phyloP scores from a whole-genome alignment of 495 filamentous ascomycete species.

The Friedmanniomyces simplex region DNA sequence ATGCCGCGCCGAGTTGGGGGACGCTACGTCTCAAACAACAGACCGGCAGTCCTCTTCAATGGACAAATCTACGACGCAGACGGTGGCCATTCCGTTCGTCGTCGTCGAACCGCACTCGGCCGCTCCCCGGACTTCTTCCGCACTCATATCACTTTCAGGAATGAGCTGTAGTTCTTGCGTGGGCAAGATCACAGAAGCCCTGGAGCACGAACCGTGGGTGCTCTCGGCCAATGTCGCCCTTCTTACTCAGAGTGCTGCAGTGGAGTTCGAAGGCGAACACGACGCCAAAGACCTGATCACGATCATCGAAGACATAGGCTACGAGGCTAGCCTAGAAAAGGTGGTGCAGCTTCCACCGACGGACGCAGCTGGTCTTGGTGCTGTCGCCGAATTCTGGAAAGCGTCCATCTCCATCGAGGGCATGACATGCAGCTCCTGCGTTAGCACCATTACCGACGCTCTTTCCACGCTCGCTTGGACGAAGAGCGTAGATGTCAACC shows the following conservation, averaged over 20 bases:
- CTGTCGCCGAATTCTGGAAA: conserved; percentile 19
- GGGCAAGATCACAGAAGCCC: conserved; percentile 41
- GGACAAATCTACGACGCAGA: background rate
- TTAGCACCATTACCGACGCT: conserved; percentile 51
- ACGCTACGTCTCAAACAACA: background rate
- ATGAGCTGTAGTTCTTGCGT: conserved; percentile 61
- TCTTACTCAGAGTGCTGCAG: conserved; percentile 46
- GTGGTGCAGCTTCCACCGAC: conserved; percentile 25
- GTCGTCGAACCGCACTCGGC: background rate
- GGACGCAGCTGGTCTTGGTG: background rate
- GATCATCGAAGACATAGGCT: conserved; percentile 46
- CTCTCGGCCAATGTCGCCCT: conserved; percentile 47
- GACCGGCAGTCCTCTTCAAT: background rate
- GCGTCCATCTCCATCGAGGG: conserved; percentile 63
- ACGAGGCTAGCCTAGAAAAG: conserved; percentile 43
- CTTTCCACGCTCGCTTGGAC: conserved; percentile 56
- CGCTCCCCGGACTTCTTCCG: background rate
- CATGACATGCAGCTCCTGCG: conserved; percentile 78
- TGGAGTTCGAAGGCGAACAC: conserved; percentile 38
- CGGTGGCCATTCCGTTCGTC: background rate
- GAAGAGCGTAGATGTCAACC: conserved; percentile 52
- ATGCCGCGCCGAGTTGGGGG: background rate
- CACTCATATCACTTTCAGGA: conserved; percentile 42
- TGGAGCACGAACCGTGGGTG: conserved; percentile 43
- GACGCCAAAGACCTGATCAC: conserved; percentile 33